Percentiles rank a stretch among this genome's conserved stretches.
phyloP scores from a whole-genome alignment of 257 asterid genomes.

The Solanum stenotomum region DNA sequence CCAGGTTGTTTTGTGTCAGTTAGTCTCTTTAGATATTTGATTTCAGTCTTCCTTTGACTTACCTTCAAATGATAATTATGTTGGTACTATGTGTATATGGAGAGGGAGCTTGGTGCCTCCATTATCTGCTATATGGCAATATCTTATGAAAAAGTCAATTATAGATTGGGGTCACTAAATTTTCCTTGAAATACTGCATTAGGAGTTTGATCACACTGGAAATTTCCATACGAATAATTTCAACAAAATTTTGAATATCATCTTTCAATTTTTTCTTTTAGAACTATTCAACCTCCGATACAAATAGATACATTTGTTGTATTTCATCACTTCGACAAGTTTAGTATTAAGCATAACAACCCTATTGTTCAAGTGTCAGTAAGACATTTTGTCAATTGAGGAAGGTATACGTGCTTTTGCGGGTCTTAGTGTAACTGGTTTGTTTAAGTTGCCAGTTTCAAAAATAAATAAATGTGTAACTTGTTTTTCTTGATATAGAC shows the following conservation, averaged over 20 bases:
- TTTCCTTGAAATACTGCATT: neutral
- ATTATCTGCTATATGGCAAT: neutral
- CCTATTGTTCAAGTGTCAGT: neutral
- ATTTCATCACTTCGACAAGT: neutral
- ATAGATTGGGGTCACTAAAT: neutral
- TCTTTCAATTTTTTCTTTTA: neutral
- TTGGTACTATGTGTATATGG: neutral
- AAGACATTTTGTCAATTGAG: neutral
- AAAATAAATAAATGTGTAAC: neutral
- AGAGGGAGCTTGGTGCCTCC: neutral
- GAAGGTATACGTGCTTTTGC: neutral
- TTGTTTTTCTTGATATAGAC: neutral
- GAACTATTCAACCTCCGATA: neutral
- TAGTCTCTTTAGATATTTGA: neutral
- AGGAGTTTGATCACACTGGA: neutral
- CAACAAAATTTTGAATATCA: neutral
- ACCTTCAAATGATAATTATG: neutral
- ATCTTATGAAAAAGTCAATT: neutral
- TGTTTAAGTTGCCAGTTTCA: neutral
- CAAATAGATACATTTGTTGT: neutral
- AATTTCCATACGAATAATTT: neutral
- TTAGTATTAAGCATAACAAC: neutral
- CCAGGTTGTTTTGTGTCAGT: neutral
- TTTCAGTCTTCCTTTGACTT: neutral
- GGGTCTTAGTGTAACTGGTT: neutral